Base-by-base conservation (phyloP, 2,329 filamentous ascomycete species). In the Calonectria pseudoturangicola region DNA sequence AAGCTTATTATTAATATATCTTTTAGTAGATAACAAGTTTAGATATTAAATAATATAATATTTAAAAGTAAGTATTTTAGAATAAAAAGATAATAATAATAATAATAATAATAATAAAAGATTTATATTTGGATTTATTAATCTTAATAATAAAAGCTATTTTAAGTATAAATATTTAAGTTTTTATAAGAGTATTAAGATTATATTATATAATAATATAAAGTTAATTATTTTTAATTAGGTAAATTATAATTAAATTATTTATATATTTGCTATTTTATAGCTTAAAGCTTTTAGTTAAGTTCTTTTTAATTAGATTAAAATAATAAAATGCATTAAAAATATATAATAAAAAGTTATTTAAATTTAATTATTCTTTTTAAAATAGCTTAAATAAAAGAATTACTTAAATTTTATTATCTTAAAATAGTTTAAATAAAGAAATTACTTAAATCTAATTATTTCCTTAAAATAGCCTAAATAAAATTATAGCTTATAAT, bases 41-140 rank as follows among this genome's bases (percentile, higher is more conserved):
- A 10, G 13, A 8, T n/a, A 3, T 28, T n/a, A 50, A 50, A 21
- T 3, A 28, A 50, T 25, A n/a, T 50, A 21, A 5, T 50, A 25
- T 50, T 33, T 16, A 58, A 58, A 21, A n/a, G n/a, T n/a, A n/a
- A n/a, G n/a, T n/a, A n/a, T n/a, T n/a, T n/a, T n/a, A n/a, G n/a
- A n/a, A n/a, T n/a, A n/a, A n/a, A n/a, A n/a, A n/a, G n/a, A n/a
- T n/a, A n/a, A n/a, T n/a, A n/a, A n/a, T 10, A 10, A 36, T 50
- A 45, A 60, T 68, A 68, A 21, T 60, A 56, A 60, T 45, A 18
- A 58, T 68, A 45, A 7, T 18, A 45, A 45, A 45, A 12, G 12
- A 36, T 30, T 4, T 30, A 36, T 10, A 36, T 36, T 36, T 8
- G 12, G 10, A 36, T 36, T 36, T 36, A 36, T n/a, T 36, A 10